These are phyloP conservation scores for Ceratobasidium sp. DNA, from an alignment of 1,284 basidiomycete species.

Conservation along the genomic window DNA sequence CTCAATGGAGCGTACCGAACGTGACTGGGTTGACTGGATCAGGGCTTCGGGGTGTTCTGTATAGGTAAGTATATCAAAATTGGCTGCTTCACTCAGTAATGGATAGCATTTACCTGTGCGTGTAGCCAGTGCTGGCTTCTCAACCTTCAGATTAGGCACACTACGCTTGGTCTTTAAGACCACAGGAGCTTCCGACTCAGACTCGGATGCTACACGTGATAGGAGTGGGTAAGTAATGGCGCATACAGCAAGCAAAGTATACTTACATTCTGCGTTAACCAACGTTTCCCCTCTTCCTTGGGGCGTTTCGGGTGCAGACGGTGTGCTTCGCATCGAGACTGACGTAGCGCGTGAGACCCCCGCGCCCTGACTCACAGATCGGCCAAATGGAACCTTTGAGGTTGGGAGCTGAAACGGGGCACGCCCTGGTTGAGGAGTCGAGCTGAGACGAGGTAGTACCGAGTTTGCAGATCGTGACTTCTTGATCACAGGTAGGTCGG, in stretches of 20 bases:
- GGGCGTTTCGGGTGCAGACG: background rate
- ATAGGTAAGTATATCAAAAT: background rate
- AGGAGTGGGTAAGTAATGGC: background rate
- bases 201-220: background rate
- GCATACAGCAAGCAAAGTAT: background rate
- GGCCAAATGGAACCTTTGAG: background rate
- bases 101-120: background rate
- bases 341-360: background rate
- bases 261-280: background rate
- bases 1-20: background rate
- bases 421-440: background rate
- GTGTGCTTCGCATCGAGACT: background rate
- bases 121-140: background rate
- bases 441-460: slow-evolving; percentile 3
- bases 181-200: background rate
- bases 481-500: background rate
- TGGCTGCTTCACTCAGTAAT: background rate
- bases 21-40: background rate
- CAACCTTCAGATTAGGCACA: background rate
- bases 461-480: slow-evolving; percentile 4
- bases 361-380: background rate
- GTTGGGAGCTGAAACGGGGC: slow-evolving; percentile 16
- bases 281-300: background rate
- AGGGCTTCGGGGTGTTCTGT: background rate
- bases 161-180: background rate